Conservation (phyloP, 164 flowering plant species). For the Buxus sempervirens region DNA sequence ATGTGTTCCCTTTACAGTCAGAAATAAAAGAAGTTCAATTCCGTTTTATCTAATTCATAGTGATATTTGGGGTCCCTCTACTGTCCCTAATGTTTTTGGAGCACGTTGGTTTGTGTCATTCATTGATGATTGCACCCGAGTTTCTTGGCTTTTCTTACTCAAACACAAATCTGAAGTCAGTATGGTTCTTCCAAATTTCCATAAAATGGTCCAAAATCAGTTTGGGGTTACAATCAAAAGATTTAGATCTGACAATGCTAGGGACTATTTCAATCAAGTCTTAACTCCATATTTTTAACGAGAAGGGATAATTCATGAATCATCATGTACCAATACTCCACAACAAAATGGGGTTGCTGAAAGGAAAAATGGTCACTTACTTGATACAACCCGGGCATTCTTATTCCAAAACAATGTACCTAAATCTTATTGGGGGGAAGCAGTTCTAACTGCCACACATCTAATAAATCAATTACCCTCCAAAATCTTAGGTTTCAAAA, state of each 20-base stretch:
- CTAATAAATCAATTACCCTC: constrained; percentile 7
- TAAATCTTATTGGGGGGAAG: constrained; percentile 14
- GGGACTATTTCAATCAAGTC: constrained; percentile 22
- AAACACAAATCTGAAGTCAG: constrained; percentile 20
- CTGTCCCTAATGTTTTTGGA: too few species aligned
- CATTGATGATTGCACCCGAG: constrained; percentile 1
- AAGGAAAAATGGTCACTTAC: constrained; percentile 7
- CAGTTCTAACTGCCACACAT: constrained; percentile 9
- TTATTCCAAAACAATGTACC: constrained; percentile 10
- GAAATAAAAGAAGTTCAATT: neutral
- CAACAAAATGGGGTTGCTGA: constrained; percentile 16
- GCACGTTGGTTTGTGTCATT: too few species aligned
- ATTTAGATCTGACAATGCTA: neutral
- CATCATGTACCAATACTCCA: constrained; percentile 8
- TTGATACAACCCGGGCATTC: neutral
- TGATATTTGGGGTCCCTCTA: neutral
- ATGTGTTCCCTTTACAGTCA: constrained; percentile 8
- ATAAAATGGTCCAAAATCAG: constrained; percentile 17
- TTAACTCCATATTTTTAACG: constrained; percentile 13
- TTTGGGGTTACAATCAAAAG: constrained; percentile 6
- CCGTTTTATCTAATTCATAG: constrained; percentile 1
- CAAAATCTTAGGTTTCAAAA: neutral
- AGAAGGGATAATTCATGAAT: constrained; percentile 19
- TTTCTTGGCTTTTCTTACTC: constrained; percentile 11
- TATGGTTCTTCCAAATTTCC: constrained; percentile 11